phyloP scores from a whole-genome alignment of 1,139 yeast species.

The Pichia sp. region DNA sequence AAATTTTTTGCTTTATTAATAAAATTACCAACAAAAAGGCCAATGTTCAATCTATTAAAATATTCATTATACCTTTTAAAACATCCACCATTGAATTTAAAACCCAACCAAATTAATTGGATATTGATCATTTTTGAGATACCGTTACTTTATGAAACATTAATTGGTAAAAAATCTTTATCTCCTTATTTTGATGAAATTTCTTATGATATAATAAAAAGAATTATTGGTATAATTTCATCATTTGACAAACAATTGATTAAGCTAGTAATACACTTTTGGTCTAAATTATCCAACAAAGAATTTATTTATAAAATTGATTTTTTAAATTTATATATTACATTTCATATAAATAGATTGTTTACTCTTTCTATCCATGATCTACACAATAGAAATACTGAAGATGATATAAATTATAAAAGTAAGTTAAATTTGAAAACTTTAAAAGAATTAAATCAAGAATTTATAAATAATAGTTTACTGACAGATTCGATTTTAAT shows the following conservation, averaged over 20 bases:
- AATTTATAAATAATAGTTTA: too few species aligned
- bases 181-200: constrained; percentile 48
- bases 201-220: constrained; percentile 59
- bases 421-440: too few species aligned
- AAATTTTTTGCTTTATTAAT: constrained; percentile 39
- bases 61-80: constrained; percentile 45
- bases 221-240: constrained; percentile 61
- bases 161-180: constrained; percentile 29
- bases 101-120: constrained; percentile 44
- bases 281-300: constrained; percentile 38
- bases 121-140: constrained; percentile 55
- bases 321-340: constrained; percentile 54
- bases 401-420: constrained; percentile 24
- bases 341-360: constrained; percentile 47
- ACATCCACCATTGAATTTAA: constrained; percentile 35
- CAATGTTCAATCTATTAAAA: constrained; percentile 46
- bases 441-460: too few species aligned
- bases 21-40: constrained; percentile 53
- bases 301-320: constrained; percentile 48
- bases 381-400: constrained; percentile 9
- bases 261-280: constrained; percentile 52
- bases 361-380: constrained; percentile 6
- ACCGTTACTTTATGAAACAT: constrained; percentile 48
- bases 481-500: too few species aligned
- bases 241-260: constrained; percentile 38